Conservation (phyloP, 2,329 filamentous ascomycete genomes). For the Beauveria scarabaeidicola region DNA sequence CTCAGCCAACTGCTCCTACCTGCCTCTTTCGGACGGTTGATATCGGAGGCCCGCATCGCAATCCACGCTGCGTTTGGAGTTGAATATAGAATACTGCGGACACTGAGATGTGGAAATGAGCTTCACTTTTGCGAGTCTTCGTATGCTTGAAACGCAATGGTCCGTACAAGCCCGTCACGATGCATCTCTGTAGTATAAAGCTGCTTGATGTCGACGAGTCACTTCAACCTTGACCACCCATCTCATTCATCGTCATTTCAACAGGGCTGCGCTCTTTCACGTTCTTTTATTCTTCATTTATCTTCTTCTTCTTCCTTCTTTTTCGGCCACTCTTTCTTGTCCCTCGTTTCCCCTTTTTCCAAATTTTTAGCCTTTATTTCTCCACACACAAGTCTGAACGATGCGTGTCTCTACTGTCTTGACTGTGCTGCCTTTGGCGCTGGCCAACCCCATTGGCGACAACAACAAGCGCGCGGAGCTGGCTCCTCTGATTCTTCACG, state of each 20-base stretch:
- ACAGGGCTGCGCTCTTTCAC: too few species aligned
- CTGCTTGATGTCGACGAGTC: not conserved
- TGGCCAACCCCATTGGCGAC: not conserved
- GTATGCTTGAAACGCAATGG: too few species aligned
- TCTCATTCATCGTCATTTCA: not conserved
- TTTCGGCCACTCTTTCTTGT: not conserved
- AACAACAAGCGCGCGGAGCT: not conserved
- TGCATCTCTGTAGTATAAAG: not conserved
- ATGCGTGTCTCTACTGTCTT: conserved; percentile 2
- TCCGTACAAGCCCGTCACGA: not conserved
- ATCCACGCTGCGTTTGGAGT: not conserved
- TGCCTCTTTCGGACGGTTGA: not conserved
- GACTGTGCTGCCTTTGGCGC: conserved; percentile 1
- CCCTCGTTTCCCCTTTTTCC: too few species aligned
- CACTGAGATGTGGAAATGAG: not conserved
- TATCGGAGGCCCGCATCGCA: not conserved
- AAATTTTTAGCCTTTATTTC: too few species aligned
- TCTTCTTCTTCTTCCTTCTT: not conserved
- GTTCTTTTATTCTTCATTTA: too few species aligned
- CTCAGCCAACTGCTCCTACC: not conserved
- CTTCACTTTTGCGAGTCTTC: not conserved
- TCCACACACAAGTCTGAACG: not conserved
- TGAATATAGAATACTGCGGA: not conserved
- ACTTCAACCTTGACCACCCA: not conserved
- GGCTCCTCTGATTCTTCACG: not conserved